phyloP scores from a whole-genome alignment of 345 rosid genomes.

The Sisymbrium irio region DNA sequence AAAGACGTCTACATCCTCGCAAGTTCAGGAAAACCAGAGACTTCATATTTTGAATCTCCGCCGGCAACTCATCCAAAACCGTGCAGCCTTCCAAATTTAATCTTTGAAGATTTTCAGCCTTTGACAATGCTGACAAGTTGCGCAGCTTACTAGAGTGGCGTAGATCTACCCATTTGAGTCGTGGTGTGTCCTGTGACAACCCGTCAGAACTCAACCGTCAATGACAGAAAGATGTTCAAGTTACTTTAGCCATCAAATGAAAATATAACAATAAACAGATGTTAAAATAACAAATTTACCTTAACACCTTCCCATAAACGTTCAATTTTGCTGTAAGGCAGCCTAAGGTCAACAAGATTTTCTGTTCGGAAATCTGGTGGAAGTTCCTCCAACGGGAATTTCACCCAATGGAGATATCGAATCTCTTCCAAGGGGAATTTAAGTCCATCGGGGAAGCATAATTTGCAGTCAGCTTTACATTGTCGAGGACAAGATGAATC shows the following conservation, averaged over 20 bases:
- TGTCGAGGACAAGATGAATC: neutral
- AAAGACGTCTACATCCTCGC: neutral
- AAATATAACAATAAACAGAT: neutral
- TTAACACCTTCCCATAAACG: slow-evolving; percentile 6
- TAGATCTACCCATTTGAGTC: neutral
- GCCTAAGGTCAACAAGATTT: neutral
- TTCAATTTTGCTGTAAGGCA: neutral
- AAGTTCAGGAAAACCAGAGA: neutral
- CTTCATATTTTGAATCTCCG: neutral
- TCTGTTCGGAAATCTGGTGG: slow-evolving; percentile 1
- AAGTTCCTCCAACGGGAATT: slow-evolving; percentile 7
- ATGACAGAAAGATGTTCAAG: neutral
- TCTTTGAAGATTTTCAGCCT: neutral
- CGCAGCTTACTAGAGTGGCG: neutral
- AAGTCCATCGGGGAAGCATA: neutral
- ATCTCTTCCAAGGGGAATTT: neutral
- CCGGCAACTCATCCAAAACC: neutral
- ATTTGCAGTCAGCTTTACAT: neutral
- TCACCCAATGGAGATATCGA: slow-evolving; percentile 9
- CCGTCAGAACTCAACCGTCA: neutral
- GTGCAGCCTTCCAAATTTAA: slow-evolving; percentile 7
- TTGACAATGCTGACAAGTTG: neutral
- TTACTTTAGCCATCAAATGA: neutral
- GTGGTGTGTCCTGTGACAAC: slow-evolving; percentile 4
- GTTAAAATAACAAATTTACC: neutral